phyloP scores from a whole-genome alignment of 768 basidiomycete species.

The Boletus vinaceobasis region DNA sequence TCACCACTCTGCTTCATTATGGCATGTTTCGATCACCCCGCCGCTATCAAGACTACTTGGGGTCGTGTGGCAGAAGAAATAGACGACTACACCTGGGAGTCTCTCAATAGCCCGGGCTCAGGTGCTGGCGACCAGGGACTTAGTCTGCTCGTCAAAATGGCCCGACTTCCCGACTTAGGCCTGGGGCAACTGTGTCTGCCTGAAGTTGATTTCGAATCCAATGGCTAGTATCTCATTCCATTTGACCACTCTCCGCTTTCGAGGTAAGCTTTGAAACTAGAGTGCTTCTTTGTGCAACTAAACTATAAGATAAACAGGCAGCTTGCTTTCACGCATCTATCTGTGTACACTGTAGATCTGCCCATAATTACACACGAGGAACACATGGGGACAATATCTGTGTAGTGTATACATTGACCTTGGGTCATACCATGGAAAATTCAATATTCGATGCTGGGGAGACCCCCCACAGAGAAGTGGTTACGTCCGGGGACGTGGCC shows the following conservation, averaged over 20 bases:
- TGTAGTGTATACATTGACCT: background rate
- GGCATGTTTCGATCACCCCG: conserved; percentile 62
- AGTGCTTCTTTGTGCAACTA: background rate
- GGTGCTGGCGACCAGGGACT: conserved; percentile 40
- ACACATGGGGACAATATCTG: conserved; percentile 11
- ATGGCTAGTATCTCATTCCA: conserved; percentile 5
- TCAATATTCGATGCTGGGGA: background rate
- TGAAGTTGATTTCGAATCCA: conserved; percentile 27
- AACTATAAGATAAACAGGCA: background rate
- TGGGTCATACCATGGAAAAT: background rate
- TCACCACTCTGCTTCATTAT: conserved; percentile 76
- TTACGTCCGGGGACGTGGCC: conserved; percentile 9
- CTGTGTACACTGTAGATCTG: conserved; percentile 14
- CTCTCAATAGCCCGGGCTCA: conserved; percentile 46
- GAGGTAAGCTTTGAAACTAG: conserved; percentile 7
- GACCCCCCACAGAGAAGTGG: conserved; percentile 18
- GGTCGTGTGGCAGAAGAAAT: conserved; percentile 67
- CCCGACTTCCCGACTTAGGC: conserved; percentile 68
- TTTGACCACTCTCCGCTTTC: background rate
- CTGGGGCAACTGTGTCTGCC: conserved; percentile 54
- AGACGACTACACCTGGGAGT: conserved; percentile 60
- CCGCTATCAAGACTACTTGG: conserved; percentile 64
- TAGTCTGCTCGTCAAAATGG: conserved; percentile 72
- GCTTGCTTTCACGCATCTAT: conserved; percentile 13
- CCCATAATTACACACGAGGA: conserved; percentile 13